Base-by-base conservation (phyloP, 2,329 filamentous ascomycete species). In the Paecilomyces variotii region DNA sequence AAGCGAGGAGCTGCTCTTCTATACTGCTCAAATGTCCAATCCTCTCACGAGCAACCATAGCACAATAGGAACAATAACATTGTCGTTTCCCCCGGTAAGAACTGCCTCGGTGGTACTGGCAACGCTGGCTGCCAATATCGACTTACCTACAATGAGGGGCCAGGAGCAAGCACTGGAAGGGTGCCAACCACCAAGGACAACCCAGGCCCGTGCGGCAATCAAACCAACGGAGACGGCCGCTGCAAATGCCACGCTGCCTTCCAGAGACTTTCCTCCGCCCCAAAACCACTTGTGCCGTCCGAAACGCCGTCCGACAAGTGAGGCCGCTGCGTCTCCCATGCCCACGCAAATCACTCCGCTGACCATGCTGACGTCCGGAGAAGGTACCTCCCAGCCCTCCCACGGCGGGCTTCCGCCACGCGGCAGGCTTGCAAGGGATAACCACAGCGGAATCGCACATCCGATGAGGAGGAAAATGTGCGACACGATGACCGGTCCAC, bases 381-480 rank as follows among this genome's bases (percentile, higher is more conserved):
- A 68, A 25, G 81, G 77, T 0, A 94, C 80, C 59, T 93, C 87
- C 93, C 93, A 97, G 11, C 87, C 89, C 10, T 71, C 66, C 72
- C 87, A 84, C 26, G 82, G 82, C 9, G 74, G 80, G 0, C 76
- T 68, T 1, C 83, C 85, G 0, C 69, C 76, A 3, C 89, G 82
- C 0, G 83, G 76, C 0, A 90, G 77, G 0, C 87, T 86, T 0
- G 89, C 90, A 11, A 97, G 81, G 3, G 87, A 88, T 1, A 97
- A 81, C 94, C 94, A 97, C 1, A 97, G 82, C 0, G 94, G 94
- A 4, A 97, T 92, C 6, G 93, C 93, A 66, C 94, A 97, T 35
- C 94, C 94, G 57, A 97, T 91, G 4, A 97, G 83, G 10, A 99
- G 81, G 70, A 99, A 99, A 55, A 99, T 95, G 72, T 97, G 94